These are phyloP conservation scores for Blastocystis hominis DNA, from an alignment of 352 stramenopile species.

Conservation along the genomic window DNA sequence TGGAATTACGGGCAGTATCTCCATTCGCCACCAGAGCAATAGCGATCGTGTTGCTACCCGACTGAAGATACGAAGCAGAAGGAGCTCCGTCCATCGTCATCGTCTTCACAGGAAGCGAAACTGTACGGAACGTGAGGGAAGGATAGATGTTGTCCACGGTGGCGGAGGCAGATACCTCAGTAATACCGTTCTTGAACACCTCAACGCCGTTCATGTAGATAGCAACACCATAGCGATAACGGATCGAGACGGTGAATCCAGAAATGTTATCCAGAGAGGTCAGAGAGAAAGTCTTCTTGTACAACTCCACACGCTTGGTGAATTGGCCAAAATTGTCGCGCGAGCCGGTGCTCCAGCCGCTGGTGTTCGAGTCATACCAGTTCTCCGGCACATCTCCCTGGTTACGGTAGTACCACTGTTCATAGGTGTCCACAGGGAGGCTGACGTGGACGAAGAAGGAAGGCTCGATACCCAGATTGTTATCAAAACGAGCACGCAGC, in stretches of 20 bases:
- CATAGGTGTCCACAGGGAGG: background rate
- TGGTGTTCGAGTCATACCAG: background rate
- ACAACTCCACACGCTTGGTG: background rate
- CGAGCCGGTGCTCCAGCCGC: background rate
- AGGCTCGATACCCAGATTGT: background rate
- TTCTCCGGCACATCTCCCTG: background rate
- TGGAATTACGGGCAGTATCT: background rate
- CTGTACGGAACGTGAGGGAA: background rate
- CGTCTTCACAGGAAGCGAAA: background rate
- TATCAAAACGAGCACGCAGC: background rate
- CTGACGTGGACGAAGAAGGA: background rate
- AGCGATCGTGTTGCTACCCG: background rate
- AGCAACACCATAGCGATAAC: background rate
- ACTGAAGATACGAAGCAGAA: background rate
- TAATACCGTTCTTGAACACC: slow-evolving; percentile 1
- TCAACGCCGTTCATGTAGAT: slow-evolving; percentile 40
- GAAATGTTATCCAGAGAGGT: background rate
- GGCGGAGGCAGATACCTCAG: background rate
- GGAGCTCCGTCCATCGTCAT: background rate
- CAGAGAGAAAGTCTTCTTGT: slow-evolving; percentile 27
- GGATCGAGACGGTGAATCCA: background rate
- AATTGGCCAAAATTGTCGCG: background rate
- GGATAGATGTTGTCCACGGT: background rate
- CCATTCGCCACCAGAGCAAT: background rate
- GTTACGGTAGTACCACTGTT: background rate